phyloP scores from a whole-genome alignment of 257 asterid genomes.

The Nicotiana noctiflora region DNA sequence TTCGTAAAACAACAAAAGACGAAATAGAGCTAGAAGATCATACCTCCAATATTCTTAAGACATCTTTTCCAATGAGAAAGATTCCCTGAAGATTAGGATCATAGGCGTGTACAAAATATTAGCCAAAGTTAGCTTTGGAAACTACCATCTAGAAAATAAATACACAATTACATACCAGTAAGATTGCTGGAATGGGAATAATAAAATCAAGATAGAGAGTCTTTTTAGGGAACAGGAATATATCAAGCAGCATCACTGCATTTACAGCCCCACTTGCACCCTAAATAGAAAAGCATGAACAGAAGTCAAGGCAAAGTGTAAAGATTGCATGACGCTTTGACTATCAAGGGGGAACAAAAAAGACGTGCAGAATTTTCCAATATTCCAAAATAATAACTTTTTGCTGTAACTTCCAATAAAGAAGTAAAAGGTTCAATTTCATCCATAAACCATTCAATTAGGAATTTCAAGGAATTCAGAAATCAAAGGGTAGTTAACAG shows the following conservation, averaged over 20 bases:
- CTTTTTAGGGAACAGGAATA: conserved; percentile 64
- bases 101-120: conserved; percentile 1
- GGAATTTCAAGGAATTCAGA: background rate
- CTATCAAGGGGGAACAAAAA: background rate
- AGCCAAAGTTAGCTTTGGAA: background rate
- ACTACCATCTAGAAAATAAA: background rate
- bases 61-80: conserved; percentile 58
- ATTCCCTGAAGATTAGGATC: conserved; percentile 45
- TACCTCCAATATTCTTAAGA: conserved; percentile 62
- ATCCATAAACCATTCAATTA: background rate
- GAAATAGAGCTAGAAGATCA: conserved; percentile 1
- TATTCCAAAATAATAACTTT: background rate
- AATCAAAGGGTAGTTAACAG: conserved; percentile 1
- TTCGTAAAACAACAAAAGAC: background rate
- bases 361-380: background rate
- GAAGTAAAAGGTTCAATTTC: background rate
- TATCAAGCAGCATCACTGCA: conserved; percentile 83
- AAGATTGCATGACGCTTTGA: background rate
- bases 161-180: conserved; percentile 38
- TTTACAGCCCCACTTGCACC: conserved; percentile 99
- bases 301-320: background rate
- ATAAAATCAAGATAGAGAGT: conserved; percentile 50
- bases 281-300: conserved; percentile 27
- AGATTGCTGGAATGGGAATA: conserved; percentile 79
- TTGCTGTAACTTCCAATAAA: background rate